Conservation (phyloP, 306 rosid species). For the Oxytropis ochrocephala region DNA sequence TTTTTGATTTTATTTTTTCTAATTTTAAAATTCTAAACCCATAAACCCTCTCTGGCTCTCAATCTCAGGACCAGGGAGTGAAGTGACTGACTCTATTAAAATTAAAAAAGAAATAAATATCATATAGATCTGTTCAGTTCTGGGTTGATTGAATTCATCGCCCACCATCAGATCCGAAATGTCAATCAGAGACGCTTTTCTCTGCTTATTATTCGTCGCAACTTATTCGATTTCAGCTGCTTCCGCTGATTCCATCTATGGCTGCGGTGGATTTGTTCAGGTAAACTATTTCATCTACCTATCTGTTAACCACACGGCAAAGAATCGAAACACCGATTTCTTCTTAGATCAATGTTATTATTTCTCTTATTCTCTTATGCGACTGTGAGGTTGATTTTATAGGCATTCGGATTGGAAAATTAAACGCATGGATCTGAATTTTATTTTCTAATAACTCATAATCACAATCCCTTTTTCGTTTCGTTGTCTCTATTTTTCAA, state of each 20-base stretch:
- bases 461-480: neutral
- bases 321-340: neutral
- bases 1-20: neutral
- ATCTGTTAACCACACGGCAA: neutral
- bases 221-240: conserved; percentile 36
- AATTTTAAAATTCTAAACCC: conserved; percentile 2
- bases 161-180: conserved; percentile 19
- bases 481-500: neutral
- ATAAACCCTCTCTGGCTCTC: conserved; percentile 20
- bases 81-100: conserved; percentile 6
- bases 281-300: neutral
- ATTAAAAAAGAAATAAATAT: neutral
- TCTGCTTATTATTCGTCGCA: conserved; percentile 18
- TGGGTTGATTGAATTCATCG: conserved; percentile 26
- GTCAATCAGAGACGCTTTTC: conserved; percentile 33
- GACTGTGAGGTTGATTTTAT: neutral
- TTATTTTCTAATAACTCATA: neutral
- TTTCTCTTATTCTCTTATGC: neutral
- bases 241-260: conserved; percentile 58
- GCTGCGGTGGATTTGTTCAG: conserved; percentile 40
- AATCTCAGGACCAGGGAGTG: neutral
- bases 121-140: conserved; percentile 17
- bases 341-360: neutral
- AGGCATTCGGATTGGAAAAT: neutral
- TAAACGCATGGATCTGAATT: conserved; percentile 8